Conservation (phyloP, 2,329 filamentous ascomycete genomes). For the Pyrenophora graminea region DNA sequence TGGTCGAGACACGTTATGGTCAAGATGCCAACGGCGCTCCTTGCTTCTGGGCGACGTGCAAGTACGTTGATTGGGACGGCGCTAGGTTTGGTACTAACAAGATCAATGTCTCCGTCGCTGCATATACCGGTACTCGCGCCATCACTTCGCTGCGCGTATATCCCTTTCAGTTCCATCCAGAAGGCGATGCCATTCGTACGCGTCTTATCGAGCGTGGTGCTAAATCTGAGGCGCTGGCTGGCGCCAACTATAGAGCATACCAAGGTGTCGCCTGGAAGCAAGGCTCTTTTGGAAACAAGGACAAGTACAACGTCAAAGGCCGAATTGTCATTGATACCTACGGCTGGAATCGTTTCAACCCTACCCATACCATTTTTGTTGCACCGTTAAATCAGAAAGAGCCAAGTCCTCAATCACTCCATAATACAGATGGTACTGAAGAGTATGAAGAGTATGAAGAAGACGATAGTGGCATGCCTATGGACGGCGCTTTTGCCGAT, state of each 20-base stretch:
- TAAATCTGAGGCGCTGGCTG: conserved; percentile 53
- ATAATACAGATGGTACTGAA: conserved; percentile 3
- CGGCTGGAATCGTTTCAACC: conserved; percentile 57
- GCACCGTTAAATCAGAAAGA: conserved; percentile 43
- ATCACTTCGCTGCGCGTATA: conserved; percentile 51
- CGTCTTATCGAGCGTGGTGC: conserved; percentile 53
- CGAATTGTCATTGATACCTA: conserved; percentile 58
- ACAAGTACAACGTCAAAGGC: conserved; percentile 53
- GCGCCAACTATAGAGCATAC: conserved; percentile 57
- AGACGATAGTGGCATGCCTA: conserved; percentile 21
- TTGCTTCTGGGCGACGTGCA: conserved; percentile 45
- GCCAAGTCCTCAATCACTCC: neutral
- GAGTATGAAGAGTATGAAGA: conserved; percentile 2
- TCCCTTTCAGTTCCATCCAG: conserved; percentile 52
- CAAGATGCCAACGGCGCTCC: conserved; percentile 41
- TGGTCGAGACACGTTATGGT: conserved; percentile 38
- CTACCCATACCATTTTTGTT: conserved; percentile 47
- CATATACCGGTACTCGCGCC: conserved; percentile 47
- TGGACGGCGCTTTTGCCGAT: conserved; percentile 22
- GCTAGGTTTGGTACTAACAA: conserved; percentile 40
- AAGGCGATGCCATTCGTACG: conserved; percentile 45
- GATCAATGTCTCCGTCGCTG: conserved; percentile 34
- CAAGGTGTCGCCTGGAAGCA: conserved; percentile 51
- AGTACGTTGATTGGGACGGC: conserved; percentile 47
- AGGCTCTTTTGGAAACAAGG: conserved; percentile 39